These are phyloP conservation scores for Fagopyrum homotropicum DNA, from an alignment of 148 eudicot genomes.

Conservation along the genomic window DNA sequence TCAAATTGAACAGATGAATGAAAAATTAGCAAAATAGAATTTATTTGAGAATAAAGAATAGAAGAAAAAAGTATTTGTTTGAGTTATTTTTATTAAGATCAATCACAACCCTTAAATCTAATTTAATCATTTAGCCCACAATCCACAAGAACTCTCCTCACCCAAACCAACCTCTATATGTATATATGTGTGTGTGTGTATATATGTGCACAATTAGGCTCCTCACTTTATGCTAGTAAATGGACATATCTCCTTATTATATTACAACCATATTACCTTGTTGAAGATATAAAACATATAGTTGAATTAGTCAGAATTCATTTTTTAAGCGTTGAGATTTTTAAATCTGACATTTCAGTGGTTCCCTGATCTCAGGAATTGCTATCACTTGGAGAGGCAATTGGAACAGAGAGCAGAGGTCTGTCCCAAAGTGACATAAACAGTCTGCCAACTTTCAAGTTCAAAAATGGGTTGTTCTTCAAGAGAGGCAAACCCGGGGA, in stretches of 20 bases:
- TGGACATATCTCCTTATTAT: not conserved
- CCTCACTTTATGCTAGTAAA: too few species aligned
- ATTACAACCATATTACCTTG: constrained; percentile 2
- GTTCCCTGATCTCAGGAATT: constrained; percentile 42
- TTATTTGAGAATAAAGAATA: too few species aligned
- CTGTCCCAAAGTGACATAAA: constrained; percentile 52
- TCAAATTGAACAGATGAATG: too few species aligned
- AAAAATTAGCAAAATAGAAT: too few species aligned
- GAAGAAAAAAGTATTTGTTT: too few species aligned
- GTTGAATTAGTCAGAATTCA: not conserved
- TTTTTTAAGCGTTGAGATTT: not conserved
- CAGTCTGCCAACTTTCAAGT: constrained; percentile 56
- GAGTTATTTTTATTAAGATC: too few species aligned
- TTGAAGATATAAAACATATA: not conserved
- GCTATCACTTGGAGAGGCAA: constrained; percentile 51
- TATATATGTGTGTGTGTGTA: too few species aligned
- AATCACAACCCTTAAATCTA: too few species aligned
- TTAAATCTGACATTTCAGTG: not conserved
- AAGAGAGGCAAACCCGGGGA: constrained; percentile 42
- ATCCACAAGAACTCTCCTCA: too few species aligned
- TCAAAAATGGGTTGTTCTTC: constrained; percentile 46
- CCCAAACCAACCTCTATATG: too few species aligned
- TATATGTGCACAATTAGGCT: too few species aligned
- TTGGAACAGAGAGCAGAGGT: constrained; percentile 69
- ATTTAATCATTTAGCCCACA: too few species aligned